A percentile compares a stretch with the other conserved stretches of the same genome.
Conservation (phyloP, 805 yeast genomes). For the Nakazawaea laoshanensis region DNA sequence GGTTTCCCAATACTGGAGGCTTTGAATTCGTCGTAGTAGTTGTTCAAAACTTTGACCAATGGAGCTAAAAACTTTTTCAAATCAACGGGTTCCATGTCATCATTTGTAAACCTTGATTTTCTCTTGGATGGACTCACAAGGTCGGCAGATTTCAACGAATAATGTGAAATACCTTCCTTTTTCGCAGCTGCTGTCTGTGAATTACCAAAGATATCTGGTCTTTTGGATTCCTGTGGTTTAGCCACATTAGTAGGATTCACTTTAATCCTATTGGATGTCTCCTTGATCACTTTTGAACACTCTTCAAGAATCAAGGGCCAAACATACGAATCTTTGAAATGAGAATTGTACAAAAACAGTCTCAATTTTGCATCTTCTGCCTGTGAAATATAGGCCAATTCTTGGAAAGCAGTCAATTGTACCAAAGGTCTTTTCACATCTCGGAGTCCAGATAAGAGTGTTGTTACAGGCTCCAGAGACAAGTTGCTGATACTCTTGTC, state of each 20-base stretch:
- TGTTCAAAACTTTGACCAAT: conserved; percentile 1
- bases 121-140: conserved; percentile 2
- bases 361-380: conserved; percentile 39
- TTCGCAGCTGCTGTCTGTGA: conserved; percentile 6
- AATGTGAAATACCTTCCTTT: neutral
- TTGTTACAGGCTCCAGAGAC: conserved; percentile 53
- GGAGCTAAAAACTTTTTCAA: conserved; percentile 5
- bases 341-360: conserved; percentile 42
- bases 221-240: conserved; percentile 3
- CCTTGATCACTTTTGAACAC: conserved; percentile 46
- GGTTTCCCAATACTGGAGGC: conserved; percentile 24
- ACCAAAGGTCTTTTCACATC: conserved; percentile 38
- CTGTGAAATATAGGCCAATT: conserved; percentile 56
- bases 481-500: conserved; percentile 52
- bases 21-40: conserved; percentile 17
- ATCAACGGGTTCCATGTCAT: conserved; percentile 8
- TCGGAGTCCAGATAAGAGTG: conserved; percentile 55
- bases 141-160: conserved; percentile 3
- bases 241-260: too few relatives aligned
- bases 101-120: neutral
- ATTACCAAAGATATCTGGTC: conserved; percentile 19
- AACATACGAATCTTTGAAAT: conserved; percentile 32
- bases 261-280: conserved; percentile 33
- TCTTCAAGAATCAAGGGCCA: conserved; percentile 60
- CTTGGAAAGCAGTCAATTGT: conserved; percentile 67